Conservation (phyloP, 108 stramenopile genomes). For the Craspedostauros australis region DNA sequence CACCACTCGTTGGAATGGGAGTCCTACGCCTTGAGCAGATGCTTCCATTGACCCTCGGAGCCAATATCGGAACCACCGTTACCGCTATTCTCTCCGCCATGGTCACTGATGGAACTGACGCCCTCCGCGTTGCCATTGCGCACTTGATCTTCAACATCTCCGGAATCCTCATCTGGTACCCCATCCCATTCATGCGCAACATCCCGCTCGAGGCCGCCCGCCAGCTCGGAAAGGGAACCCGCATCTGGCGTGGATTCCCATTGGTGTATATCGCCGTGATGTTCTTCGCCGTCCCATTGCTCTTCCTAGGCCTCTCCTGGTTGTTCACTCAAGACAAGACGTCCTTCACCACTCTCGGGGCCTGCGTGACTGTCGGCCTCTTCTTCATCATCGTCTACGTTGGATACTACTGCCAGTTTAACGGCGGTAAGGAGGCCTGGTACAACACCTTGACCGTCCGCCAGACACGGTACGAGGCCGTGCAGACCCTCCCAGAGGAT, state of each 20-base stretch:
- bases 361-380: slow-evolving; percentile 40
- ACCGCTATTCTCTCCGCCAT: slow-evolving; percentile 66
- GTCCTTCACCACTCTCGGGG: slow-evolving; percentile 65
- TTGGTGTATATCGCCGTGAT: slow-evolving; percentile 56
- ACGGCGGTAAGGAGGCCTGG: slow-evolving; percentile 30
- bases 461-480: slow-evolving; percentile 19
- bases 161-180: slow-evolving; percentile 79
- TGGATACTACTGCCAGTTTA: slow-evolving; percentile 38
- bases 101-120: slow-evolving; percentile 36
- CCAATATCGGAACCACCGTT: slow-evolving; percentile 84
- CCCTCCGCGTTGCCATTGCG: slow-evolving; percentile 67
- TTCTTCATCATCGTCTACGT: slow-evolving; percentile 19
- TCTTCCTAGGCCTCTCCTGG: slow-evolving; percentile 52
- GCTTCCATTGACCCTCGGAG: slow-evolving; percentile 82
- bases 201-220: slow-evolving; percentile 60
- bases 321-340: slow-evolving; percentile 45
- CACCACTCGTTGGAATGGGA: slow-evolving; percentile 79
- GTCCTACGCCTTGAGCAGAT: slow-evolving; percentile 68
- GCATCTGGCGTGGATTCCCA: slow-evolving; percentile 52
- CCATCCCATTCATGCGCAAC: slow-evolving; percentile 67
- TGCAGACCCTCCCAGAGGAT: slow-evolving; percentile 36
- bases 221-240: slow-evolving; percentile 51
- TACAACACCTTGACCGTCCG: slow-evolving; percentile 31
- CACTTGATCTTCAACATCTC: slow-evolving; percentile 83
- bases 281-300: slow-evolving; percentile 55